Conservation (phyloP, 805 yeast species). For the Teunomyces pallodes region DNA sequence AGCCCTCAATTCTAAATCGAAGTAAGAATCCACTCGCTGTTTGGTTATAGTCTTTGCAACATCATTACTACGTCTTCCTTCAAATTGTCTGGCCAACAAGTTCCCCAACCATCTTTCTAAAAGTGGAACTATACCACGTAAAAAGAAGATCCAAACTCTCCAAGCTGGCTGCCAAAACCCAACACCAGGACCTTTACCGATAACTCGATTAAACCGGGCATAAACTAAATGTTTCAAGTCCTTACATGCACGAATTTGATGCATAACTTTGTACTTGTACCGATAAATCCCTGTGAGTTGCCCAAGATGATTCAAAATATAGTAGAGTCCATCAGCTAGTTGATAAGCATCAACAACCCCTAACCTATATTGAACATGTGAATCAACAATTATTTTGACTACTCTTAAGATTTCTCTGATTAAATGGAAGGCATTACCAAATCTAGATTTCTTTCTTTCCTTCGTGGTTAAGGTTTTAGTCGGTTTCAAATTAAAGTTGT, state of each 20-base stretch:
- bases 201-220: slow-evolving; percentile 73
- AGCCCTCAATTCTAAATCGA: slow-evolving; percentile 88
- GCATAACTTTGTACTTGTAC: slow-evolving; percentile 97
- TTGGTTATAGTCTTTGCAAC: slow-evolving; percentile 92
- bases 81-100: slow-evolving; percentile 86
- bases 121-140: slow-evolving; percentile 89
- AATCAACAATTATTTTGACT: slow-evolving; percentile 84
- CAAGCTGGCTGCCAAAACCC: slow-evolving; percentile 99
- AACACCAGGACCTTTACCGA: slow-evolving; percentile 98
- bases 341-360: slow-evolving; percentile 93
- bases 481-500: slow-evolving; percentile 93
- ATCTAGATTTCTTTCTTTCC: slow-evolving; percentile 91
- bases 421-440: slow-evolving; percentile 94
- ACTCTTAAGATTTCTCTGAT: slow-evolving; percentile 85
- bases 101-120: slow-evolving; percentile 95
- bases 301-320: slow-evolving; percentile 88
- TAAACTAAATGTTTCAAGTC: slow-evolving; percentile 92
- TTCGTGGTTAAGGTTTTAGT: slow-evolving; percentile 94
- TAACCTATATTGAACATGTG: slow-evolving; percentile 85
- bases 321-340: slow-evolving; percentile 90
- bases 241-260: slow-evolving; percentile 92
- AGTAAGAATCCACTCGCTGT: slow-evolving; percentile 92
- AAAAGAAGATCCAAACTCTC: slow-evolving; percentile 92
- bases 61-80: slow-evolving; percentile 90
- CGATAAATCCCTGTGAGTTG: slow-evolving; percentile 95